Conservation (phyloP, 495 filamentous ascomycete genomes). For the Podospora fimiseda region DNA sequence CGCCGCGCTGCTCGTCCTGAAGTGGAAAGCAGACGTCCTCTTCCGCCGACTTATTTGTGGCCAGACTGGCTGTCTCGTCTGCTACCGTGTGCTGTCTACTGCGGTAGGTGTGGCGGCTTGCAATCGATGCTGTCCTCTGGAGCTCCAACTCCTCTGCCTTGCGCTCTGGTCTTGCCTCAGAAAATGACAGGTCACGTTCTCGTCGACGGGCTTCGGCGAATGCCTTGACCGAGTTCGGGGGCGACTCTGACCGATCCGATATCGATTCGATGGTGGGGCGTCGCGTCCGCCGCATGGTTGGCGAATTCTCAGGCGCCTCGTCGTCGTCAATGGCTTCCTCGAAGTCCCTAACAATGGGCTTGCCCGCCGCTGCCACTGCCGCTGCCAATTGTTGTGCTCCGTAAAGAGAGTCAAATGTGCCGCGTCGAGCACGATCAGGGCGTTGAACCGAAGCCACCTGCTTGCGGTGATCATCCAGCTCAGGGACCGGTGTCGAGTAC, state of each 20-base stretch:
- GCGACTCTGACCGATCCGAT: slow-evolving; percentile 62
- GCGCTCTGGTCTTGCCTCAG: slow-evolving; percentile 32
- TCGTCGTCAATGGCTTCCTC: slow-evolving; percentile 85
- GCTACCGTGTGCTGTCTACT: slow-evolving; percentile 41
- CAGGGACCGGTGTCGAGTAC: slow-evolving; percentile 73
- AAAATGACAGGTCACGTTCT: slow-evolving; percentile 49
- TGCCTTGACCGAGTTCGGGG: slow-evolving; percentile 94
- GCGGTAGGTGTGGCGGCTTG: slow-evolving; percentile 50
- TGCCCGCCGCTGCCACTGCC: slow-evolving; percentile 17
- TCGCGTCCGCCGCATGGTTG: slow-evolving; percentile 32
- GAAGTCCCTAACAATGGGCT: slow-evolving; percentile 42
- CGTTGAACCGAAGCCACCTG: slow-evolving; percentile 64
- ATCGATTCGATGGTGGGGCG: slow-evolving; percentile 42
- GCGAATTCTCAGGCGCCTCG: slow-evolving; percentile 45
- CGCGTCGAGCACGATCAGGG: slow-evolving; percentile 45
- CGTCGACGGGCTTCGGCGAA: slow-evolving; percentile 73
- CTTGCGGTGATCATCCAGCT: slow-evolving; percentile 88
- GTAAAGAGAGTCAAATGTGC: slow-evolving; percentile 49
- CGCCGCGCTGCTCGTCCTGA: slow-evolving; percentile 41
- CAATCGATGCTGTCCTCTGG: slow-evolving; percentile 64
- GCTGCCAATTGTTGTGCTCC: slow-evolving; percentile 39
- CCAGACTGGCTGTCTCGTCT: slow-evolving; percentile 42
- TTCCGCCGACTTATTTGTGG: slow-evolving; percentile 53
- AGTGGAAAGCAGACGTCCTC: slow-evolving; percentile 83
- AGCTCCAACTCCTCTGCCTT: slow-evolving; percentile 53